A percentile compares a stretch with the other conserved stretches of the same genome.
Conservation (phyloP, 345 rosid species). For the Salix suchowensis region DNA sequence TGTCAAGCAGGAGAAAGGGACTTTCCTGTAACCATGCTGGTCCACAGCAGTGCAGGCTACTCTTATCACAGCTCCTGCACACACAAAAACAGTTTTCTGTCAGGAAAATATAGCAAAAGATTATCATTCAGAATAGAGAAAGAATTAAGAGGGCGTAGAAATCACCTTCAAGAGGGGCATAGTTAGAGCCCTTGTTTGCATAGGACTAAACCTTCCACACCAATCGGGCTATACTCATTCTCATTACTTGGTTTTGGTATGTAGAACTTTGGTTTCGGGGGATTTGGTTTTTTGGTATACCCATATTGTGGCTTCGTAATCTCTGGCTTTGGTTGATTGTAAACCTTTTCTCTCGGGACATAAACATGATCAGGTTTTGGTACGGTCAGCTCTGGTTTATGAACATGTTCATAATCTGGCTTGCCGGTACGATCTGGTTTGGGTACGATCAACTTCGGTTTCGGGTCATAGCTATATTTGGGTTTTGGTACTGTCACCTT, state of each 20-base stretch:
- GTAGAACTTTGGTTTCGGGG: not conserved
- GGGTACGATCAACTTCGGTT: not conserved
- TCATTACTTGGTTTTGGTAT: not conserved
- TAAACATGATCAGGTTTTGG: not conserved
- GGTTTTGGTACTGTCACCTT: not conserved
- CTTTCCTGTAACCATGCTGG: slow-evolving; percentile 6
- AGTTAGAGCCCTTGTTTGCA: slow-evolving; percentile 5
- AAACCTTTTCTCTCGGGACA: not conserved
- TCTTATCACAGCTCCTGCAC: slow-evolving; percentile 15
- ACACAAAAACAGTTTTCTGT: not conserved
- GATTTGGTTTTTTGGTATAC: not conserved
- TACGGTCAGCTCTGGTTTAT: not conserved
- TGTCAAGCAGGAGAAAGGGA: slow-evolving; percentile 4
- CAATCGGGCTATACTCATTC: not conserved
- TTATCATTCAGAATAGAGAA: not conserved
- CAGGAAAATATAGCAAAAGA: too few relatives aligned
- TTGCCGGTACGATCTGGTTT: not conserved
- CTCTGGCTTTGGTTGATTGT: not conserved
- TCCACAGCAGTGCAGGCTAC: slow-evolving; percentile 11
- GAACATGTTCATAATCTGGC: not conserved
- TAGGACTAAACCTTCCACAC: slow-evolving; percentile 1
- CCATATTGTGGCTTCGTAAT: not conserved
- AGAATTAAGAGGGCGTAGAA: not conserved
- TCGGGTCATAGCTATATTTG: not conserved
- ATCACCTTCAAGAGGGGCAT: slow-evolving; percentile 12